Conservation (phyloP, 495 filamentous ascomycete species). For the Chaetomidium leptoderma region DNA sequence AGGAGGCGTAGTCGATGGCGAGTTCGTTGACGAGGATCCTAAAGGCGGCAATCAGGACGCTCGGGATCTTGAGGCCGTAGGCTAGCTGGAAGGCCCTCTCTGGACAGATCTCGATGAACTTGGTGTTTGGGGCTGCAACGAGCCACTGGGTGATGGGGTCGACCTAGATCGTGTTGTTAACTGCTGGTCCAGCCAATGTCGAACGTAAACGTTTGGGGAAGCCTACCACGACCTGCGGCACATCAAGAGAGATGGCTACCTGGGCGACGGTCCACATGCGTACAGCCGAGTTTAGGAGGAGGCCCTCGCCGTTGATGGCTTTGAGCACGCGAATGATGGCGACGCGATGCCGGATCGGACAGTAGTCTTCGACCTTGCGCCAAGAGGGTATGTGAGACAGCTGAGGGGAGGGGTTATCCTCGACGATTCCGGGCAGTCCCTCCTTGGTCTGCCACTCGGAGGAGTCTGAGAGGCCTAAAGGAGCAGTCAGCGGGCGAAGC, state of each 20-base stretch:
- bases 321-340: conserved; percentile 56
- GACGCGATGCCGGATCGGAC: conserved; percentile 55
- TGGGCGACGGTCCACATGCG: conserved; percentile 60
- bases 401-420: conserved; percentile 7
- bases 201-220: neutral
- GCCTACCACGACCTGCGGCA: conserved; percentile 42
- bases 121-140: conserved; percentile 36
- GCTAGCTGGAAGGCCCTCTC: conserved; percentile 44
- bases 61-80: conserved; percentile 33
- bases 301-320: conserved; percentile 46
- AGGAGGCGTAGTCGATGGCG: conserved; percentile 63
- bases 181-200: too few relatives aligned
- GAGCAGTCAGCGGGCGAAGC: neutral
- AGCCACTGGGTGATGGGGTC: conserved; percentile 42
- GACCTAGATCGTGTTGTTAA: conserved; percentile 14
- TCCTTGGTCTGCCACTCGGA: conserved; percentile 15
- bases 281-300: conserved; percentile 59
- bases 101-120: conserved; percentile 45
- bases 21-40: conserved; percentile 43
- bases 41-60: conserved; percentile 38
- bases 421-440: conserved; percentile 19
- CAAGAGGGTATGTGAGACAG: conserved; percentile 22
- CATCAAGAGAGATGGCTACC: conserved; percentile 54
- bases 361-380: conserved; percentile 52
- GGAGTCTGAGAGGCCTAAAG: conserved; percentile 18